These are phyloP conservation scores for Backusella westeae DNA, from an alignment of 192 early-diverging fungal species.

Conservation along the genomic window DNA sequence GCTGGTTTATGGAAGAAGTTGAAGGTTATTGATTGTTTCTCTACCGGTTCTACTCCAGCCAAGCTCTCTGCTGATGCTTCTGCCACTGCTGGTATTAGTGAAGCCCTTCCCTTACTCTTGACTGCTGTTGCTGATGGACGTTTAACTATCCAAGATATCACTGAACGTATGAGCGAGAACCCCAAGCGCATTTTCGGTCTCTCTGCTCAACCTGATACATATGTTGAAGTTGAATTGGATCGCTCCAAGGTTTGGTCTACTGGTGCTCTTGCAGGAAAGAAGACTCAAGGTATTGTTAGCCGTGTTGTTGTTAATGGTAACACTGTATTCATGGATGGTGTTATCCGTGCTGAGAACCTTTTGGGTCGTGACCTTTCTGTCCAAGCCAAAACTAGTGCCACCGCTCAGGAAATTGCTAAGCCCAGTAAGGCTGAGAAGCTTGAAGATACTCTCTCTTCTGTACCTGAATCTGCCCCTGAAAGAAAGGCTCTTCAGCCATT, in stretches of 20 bases:
- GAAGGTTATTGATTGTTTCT: constrained; percentile 89
- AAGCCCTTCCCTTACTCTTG: constrained; percentile 77
- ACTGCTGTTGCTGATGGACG: constrained; percentile 80
- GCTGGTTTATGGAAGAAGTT: constrained; percentile 81
- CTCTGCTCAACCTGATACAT: constrained; percentile 87
- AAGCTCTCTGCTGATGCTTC: constrained; percentile 50
- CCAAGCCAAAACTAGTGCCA: constrained; percentile 13
- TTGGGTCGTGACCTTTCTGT: constrained; percentile 49
- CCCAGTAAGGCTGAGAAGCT: neutral
- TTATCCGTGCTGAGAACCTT: constrained; percentile 37
- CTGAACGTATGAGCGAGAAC: constrained; percentile 74
- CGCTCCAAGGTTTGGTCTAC: constrained; percentile 53
- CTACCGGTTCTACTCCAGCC: constrained; percentile 74
- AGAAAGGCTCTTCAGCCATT: constrained; percentile 13
- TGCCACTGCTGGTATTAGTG: constrained; percentile 59
- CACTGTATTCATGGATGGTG: constrained; percentile 87
- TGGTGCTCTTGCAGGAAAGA: constrained; percentile 52
- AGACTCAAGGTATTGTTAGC: constrained; percentile 69
- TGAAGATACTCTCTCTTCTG: neutral
- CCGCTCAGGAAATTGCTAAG: constrained; percentile 9
- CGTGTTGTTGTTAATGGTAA: constrained; percentile 88
- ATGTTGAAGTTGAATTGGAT: constrained; percentile 93
- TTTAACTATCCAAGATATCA: constrained; percentile 77
- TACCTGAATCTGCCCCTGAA: constrained; percentile 7
- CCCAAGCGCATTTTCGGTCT: constrained; percentile 90